Percentiles rank a stretch among this genome's conserved stretches.
Conservation (phyloP, 768 basidiomycete genomes). For the Multifurca ochricompacta region DNA sequence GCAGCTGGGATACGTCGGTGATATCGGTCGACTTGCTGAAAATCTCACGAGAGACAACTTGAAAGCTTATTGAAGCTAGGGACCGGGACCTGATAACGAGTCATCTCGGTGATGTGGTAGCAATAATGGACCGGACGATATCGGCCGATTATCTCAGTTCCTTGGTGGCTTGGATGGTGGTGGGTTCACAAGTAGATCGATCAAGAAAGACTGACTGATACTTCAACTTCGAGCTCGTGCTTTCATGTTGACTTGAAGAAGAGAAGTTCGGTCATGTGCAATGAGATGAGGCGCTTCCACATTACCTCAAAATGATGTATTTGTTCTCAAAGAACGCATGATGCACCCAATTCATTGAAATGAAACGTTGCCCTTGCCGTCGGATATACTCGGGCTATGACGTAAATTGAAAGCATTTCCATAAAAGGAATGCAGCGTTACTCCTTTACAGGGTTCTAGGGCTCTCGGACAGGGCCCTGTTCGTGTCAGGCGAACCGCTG, state of each 20-base stretch:
- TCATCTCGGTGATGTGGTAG: conserved; percentile 46
- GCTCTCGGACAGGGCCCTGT: too few relatives aligned
- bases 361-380: too few relatives aligned
- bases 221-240: conserved; percentile 23
- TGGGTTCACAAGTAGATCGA: conserved; percentile 50
- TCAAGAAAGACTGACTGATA: conserved; percentile 53
- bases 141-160: conserved; percentile 56
- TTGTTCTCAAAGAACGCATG: background rate
- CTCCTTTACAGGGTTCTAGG: too few relatives aligned
- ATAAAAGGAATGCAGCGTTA: too few relatives aligned
- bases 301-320: conserved; percentile 5
- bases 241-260: conserved; percentile 26
- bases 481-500: too few relatives aligned
- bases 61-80: conserved; percentile 40
- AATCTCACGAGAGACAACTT: conserved; percentile 42
- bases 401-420: too few relatives aligned
- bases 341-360: too few relatives aligned
- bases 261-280: conserved; percentile 23
- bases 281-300: conserved; percentile 24
- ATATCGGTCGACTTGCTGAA: conserved; percentile 56
- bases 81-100: conserved; percentile 47
- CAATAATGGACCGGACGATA: conserved; percentile 50
- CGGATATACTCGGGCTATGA: too few relatives aligned
- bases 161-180: conserved; percentile 52
- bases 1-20: conserved; percentile 68